Conservation (phyloP, 768 basidiomycete species). For the Calvatia gigantea region DNA sequence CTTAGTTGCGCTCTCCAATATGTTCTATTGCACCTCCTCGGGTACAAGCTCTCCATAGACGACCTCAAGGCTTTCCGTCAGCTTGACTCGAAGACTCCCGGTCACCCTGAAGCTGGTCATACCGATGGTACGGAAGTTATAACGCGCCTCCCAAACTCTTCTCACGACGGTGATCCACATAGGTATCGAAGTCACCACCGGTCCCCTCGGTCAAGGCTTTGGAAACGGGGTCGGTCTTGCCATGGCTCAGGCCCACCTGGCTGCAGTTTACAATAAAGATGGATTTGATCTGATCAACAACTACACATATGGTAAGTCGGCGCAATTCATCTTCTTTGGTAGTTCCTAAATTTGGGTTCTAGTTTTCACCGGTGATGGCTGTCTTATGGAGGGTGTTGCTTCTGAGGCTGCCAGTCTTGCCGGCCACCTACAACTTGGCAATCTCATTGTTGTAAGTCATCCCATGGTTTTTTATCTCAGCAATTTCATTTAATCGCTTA, state of each 20-base stretch:
- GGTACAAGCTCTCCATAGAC: constrained; percentile 89
- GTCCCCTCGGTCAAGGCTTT: constrained; percentile 94
- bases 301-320: constrained; percentile 73
- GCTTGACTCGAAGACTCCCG: constrained; percentile 84
- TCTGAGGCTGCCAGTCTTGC: constrained; percentile 89
- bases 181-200: constrained; percentile 91
- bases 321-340: background rate
- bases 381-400: constrained; percentile 96
- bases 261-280: constrained; percentile 86
- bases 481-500: constrained; percentile 11
- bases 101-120: constrained; percentile 80
- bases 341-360: constrained; percentile 11
- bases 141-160: background rate
- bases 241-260: constrained; percentile 89
- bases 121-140: constrained; percentile 36
- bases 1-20: constrained; percentile 92
- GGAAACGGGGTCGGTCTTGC: constrained; percentile 92
- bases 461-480: background rate
- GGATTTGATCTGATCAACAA: constrained; percentile 80
- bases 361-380: constrained; percentile 95
- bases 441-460: constrained; percentile 78
- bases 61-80: constrained; percentile 95
- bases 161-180: constrained; percentile 5
- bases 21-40: constrained; percentile 84
- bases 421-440: constrained; percentile 91